Percentiles rank a stretch among this genome's conserved stretches.
These are phyloP conservation scores for Cutaneotrichosporon mucoides DNA, from an alignment of 1,284 basidiomycete species.

Conservation along the genomic window DNA sequence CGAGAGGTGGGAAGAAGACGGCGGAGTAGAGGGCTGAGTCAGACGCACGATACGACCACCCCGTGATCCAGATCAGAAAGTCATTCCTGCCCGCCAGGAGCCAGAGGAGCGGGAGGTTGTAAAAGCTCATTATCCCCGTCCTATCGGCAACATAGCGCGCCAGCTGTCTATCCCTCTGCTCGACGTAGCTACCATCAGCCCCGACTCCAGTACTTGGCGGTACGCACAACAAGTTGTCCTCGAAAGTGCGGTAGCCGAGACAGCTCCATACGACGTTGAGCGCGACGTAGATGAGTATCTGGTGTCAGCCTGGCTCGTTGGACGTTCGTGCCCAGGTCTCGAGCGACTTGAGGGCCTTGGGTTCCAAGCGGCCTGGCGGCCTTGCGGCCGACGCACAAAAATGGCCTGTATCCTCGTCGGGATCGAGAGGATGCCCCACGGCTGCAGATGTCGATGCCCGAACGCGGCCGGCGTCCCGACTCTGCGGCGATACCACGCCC, in stretches of 20 bases:
- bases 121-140: slow-evolving; percentile 32
- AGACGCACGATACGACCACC: slow-evolving; percentile 29
- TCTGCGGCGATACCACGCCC: slow-evolving; percentile 18
- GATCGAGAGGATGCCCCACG: slow-evolving; percentile 20
- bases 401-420: slow-evolving; percentile 30
- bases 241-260: slow-evolving; percentile 56
- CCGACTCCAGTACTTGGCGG: too few species aligned
- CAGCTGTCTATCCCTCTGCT: slow-evolving; percentile 13
- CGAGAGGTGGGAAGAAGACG: too few species aligned
- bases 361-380: too few species aligned
- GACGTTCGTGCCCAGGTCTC: too few species aligned
- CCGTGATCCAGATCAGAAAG: slow-evolving; percentile 33
- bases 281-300: slow-evolving; percentile 26
- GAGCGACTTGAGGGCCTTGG: too few species aligned
- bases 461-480: slow-evolving; percentile 24
- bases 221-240: slow-evolving; percentile 23
- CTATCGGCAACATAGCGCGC: slow-evolving; percentile 27
- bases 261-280: slow-evolving; percentile 41
- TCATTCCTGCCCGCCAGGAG: slow-evolving; percentile 32
- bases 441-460: slow-evolving; percentile 23
- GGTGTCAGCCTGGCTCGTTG: background rate
- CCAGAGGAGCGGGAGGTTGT: slow-evolving; percentile 31
- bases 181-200: background rate
- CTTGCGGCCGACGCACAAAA: slow-evolving; percentile 13
- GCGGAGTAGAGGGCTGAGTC: too few species aligned